Evolutionary conservation across 352 stramenopile genomes (phyloP), one percentile per base, ranked within the genome.

Genomic region (Globisporangium iwayamae): DNA sequence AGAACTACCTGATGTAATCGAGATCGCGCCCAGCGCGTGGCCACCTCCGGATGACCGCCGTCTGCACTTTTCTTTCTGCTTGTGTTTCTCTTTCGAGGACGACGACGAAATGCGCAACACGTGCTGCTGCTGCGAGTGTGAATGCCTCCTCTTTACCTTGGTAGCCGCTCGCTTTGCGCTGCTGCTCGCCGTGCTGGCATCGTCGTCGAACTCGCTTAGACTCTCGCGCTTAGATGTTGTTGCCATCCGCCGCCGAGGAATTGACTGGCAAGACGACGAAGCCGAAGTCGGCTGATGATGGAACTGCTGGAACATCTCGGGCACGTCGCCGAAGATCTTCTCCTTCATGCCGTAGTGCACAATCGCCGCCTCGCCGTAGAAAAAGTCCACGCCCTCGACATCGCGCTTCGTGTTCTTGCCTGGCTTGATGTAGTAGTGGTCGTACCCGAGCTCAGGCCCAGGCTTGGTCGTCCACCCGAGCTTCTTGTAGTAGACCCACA

Each of bases 401-500:
- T 73, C 69, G 56, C 57, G 65, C 9, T 41, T 41, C 16, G 66
- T 55, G 48, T 53, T 72, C 60, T 76, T 77, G 48, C 64, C 64
- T 6, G 74, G 74, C 50, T 77, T 74, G 52, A 81, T 66, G 60
- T 81, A 81, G 66, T 62, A 81, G 65, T 81, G 74, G 34, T 81
- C 66, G 62, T 81, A 81, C 53, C 71, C 77, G 38, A 81, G 71
- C 45, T 39, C 0, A 14, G 63, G 62, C 0, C 68, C 73, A 11
- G 30, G 39, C 18, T 41, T 56, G n/a, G 61, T 63, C 22, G 36
- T 66, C 72, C 72, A 79, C 30, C 69, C 69, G 10, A 30, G 34
- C 25, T 10, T 41, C 47, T 60, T 66, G 69, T 77, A 79, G 53
- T 77, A 58, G 8, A 13, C n/a, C 64, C 74, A 79, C 25, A 81